Evolutionary conservation across 2,329 filamentous ascomycete species (phyloP), one percentile per base, ranked within the genome.

Genomic region (Verticillium nonalfalfae): DNA sequence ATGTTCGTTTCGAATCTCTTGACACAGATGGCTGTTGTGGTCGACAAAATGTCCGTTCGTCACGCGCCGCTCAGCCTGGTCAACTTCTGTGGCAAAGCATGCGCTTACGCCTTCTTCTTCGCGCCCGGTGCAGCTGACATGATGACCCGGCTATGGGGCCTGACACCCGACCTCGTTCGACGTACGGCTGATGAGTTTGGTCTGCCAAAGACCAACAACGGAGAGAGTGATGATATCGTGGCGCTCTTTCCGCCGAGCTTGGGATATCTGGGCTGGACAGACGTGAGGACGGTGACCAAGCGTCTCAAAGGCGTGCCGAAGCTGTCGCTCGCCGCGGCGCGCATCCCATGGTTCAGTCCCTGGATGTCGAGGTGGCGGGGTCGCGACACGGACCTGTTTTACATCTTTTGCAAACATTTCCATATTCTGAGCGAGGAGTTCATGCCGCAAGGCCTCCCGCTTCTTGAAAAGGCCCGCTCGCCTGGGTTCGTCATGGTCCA

Each of bases 21-120:
- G 52, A 86, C 89, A 45, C 93, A 97, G 70, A 90, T 97, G 86
- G 82, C 85, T 1, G 90, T 95, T 65, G 90, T 93, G n/a, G 88
- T 96, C 7, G 91, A 95, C 60, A 94, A 92, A 71, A 90, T 97
- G 87, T 93, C 91, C 15, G 79, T 91, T 68, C 85, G 91, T 57
- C 89, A 92, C 62, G 79, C 79, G 4, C 83, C 84, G 1, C 69
- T 79, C 21, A 89, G 86, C 67, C 74, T 93, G 62, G 90, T 97
- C 62, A 89, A 90, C 35, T 97, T 97, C 72, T 92, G 91, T 60
- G 93, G 91, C 63, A 96, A 95, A 75, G 91, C 92, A 4, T 94
- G 90, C 70, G 93, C 93, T 1, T 97, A 96, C 73, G 93, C 91
- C 35, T 97, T 96, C 74, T 95, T 94, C 76, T 97, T 96, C 69